These are phyloP conservation scores for Wallacemonas sp. DNA, from an alignment of 208 protist species.

Conservation along the genomic window DNA sequence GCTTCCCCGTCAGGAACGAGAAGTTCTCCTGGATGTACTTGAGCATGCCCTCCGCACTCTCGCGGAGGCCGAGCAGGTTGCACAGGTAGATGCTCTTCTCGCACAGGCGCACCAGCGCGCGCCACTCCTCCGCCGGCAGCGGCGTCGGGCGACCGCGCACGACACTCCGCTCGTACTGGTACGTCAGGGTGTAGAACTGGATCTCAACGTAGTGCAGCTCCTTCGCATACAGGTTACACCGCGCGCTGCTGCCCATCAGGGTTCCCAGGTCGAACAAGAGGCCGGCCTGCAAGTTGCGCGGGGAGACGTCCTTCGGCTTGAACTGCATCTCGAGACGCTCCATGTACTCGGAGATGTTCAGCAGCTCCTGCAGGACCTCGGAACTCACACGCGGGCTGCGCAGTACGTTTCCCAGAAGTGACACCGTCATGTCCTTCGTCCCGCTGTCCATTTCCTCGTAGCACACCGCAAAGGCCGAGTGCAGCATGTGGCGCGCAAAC, in stretches of 20 bases:
- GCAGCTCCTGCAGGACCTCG: conserved; percentile 94
- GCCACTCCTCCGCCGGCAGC: conserved; percentile 65
- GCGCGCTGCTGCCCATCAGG: conserved; percentile 92
- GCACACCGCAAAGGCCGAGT: conserved; percentile 88
- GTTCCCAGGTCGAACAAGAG: conserved; percentile 83
- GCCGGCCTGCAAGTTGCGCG: conserved; percentile 45
- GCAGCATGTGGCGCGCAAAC: conserved; percentile 88
- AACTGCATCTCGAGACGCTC: conserved; percentile 92
- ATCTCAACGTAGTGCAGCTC: conserved; percentile 96
- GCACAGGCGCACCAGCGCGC: conserved; percentile 67
- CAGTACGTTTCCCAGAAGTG: conserved; percentile 71
- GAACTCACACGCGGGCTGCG: conserved; percentile 68
- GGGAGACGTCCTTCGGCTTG: conserved; percentile 25
- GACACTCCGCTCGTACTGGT: conserved; percentile 71
- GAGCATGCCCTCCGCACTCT: conserved; percentile 97
- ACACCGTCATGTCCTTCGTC: conserved; percentile 51
- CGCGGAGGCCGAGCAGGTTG: conserved; percentile 97
- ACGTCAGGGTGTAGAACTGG: conserved; percentile 81
- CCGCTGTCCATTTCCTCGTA: conserved; percentile 74
- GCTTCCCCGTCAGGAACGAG: conserved; percentile 72
- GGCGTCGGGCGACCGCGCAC: conserved; percentile 59
- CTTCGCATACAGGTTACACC: conserved; percentile 94
- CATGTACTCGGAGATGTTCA: conserved; percentile 98
- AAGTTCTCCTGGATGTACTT: conserved; percentile 94
- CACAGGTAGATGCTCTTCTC: conserved; percentile 97